Evolutionary conservation across 2,329 filamentous ascomycete species (phyloP), one percentile per base, ranked within the genome.

Genomic region (Beauveria sp.): DNA sequence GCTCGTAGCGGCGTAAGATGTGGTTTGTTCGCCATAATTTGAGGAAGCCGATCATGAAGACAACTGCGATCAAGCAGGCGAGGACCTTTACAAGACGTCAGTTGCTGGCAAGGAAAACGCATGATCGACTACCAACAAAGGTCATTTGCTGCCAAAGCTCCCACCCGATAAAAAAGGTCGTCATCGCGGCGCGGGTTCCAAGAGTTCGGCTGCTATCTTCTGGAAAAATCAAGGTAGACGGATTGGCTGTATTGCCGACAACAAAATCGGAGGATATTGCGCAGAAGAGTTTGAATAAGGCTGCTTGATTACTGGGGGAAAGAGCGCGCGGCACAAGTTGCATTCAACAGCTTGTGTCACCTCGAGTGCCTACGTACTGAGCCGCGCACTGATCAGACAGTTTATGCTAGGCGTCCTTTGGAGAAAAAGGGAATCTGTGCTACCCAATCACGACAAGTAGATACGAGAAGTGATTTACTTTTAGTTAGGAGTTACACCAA

Each of bases 91-190:
- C 61, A 26, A 22, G 18, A 16, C 14, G 40, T 59, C 20, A 48
- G 42, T 38, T 14, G 12, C 6, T 43, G 14, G 42, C 49, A 45
- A 34, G 31, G 14, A 28, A 5, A 20, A 16, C 14, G 9, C 18
- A 14, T 14, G 38, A 50, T 16, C 24, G 18, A 9, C 10, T 34
- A 81, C 89, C 80, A 78, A 96, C 92, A 77, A 96, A 91, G 59
- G 87, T 90, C 86, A 96, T 87, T 78, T 96, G 87, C 80, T 95
- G 85, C 92, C 92, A 96, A 69, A 95, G 77, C 67, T 83, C 78
- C 92, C 91, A 96, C 55, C 77, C 80, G 48, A 79, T 69, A 74
- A 89, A 91, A 74, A 91, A 90, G 45, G 69, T 72, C 56, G 66
- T 69, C 69, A 74, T 75, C 54, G 66, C 60, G 64, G 62, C 60